A percentile compares a stretch with the other conserved stretches of the same genome.
phyloP scores from a whole-genome alignment of 257 asterid genomes.

The Handroanthus guayacan region DNA sequence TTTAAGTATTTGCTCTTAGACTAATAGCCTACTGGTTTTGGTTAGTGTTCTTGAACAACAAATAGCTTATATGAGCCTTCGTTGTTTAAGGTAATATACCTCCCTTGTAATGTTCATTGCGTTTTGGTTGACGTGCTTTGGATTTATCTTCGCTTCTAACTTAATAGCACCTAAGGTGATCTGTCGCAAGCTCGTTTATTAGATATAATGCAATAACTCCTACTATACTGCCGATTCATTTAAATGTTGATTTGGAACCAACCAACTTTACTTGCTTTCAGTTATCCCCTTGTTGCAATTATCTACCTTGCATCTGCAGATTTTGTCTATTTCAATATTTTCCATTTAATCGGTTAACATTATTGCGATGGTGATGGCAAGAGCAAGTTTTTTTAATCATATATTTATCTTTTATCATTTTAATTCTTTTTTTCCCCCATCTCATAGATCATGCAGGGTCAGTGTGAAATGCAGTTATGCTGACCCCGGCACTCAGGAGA shows the following conservation, averaged over 20 bases:
- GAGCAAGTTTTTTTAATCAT: conserved; percentile 11
- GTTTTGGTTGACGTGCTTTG: neutral
- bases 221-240: neutral
- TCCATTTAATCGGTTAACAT: conserved; percentile 5
- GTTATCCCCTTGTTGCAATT: neutral
- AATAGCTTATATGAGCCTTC: neutral
- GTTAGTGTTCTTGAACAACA: conserved; percentile 2
- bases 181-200: neutral
- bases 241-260: neutral
- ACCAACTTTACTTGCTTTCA: neutral
- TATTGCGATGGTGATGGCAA: conserved; percentile 29
- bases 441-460: conserved; percentile 50
- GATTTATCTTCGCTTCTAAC: conserved; percentile 1
- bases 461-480: conserved; percentile 79
- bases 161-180: conserved; percentile 4
- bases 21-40: conserved; percentile 22
- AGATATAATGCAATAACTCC: neutral
- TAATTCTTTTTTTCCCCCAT: neutral
- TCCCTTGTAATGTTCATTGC: neutral
- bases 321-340: conserved; percentile 7
- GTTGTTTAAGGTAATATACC: neutral
- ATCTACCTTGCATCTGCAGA: conserved; percentile 4
- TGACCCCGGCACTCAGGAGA: conserved; percentile 46
- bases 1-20: neutral
- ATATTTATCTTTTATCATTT: neutral